A percentile compares a stretch with the other conserved stretches of the same genome.
Conservation (phyloP, 192 early-diverging fungal species). For the Allomyces arbusculus region DNA sequence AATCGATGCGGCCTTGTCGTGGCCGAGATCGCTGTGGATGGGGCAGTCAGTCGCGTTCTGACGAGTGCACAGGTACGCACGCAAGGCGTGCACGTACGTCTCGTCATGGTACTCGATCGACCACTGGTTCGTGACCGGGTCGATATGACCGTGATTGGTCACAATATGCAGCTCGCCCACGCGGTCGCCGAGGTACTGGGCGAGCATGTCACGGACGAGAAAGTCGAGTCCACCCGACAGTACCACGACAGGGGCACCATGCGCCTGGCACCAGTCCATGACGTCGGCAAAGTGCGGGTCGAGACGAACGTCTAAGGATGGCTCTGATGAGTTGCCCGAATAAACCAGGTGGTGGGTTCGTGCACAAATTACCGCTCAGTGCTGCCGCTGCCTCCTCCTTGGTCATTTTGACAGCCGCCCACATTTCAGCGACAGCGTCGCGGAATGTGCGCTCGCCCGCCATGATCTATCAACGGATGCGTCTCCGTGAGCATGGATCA, state of each 20-base stretch:
- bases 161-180: background rate
- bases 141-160: background rate
- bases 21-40: background rate
- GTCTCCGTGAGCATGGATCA: background rate
- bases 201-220: background rate
- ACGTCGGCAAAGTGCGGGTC: background rate
- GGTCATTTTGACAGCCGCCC: background rate
- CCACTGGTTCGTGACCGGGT: background rate
- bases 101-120: background rate
- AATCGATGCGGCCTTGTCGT: slow-evolving; percentile 8
- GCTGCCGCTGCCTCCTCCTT: background rate
- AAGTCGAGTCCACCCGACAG: background rate
- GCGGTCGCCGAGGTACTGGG: background rate
- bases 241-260: too few species aligned
- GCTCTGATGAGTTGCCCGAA: too few species aligned
- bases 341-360: too few species aligned
- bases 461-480: background rate
- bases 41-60: too few species aligned
- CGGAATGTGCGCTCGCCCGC: background rate
- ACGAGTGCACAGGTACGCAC: too few species aligned
- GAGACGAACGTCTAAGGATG: background rate
- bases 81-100: too few species aligned
- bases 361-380: background rate
- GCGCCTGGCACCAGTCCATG: too few species aligned
- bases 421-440: background rate